phyloP scores from a whole-genome alignment of 306 rosid genomes.

The Macrotyloma uniflorum region DNA sequence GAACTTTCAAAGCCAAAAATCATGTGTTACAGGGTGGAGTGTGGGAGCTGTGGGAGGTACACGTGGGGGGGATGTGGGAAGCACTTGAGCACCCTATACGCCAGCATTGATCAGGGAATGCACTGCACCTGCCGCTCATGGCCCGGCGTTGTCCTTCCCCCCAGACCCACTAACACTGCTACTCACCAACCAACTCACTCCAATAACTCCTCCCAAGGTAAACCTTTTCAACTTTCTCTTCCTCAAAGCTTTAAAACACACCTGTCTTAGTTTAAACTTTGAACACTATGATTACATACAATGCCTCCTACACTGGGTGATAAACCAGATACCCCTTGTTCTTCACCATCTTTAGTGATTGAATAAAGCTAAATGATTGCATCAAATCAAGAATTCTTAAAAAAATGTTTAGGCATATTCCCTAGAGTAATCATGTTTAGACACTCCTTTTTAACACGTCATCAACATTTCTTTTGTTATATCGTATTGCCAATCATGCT shows the following conservation, averaged over 20 bases:
- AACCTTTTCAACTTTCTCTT: not conserved
- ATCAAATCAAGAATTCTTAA: too few relatives aligned
- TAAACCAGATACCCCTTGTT: not conserved
- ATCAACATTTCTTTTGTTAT: too few relatives aligned
- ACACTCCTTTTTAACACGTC: too few relatives aligned
- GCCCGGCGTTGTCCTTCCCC: constrained; percentile 61
- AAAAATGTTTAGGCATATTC: too few relatives aligned
- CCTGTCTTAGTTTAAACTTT: not conserved
- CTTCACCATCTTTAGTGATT: not conserved
- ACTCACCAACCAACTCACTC: constrained; percentile 32
- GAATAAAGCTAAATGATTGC: not conserved
- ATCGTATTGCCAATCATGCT: too few relatives aligned
- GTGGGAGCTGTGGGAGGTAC: constrained; percentile 51
- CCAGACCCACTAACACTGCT: not conserved
- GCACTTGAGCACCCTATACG: constrained; percentile 52
- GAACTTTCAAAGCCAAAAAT: not conserved
- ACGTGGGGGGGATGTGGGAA: constrained; percentile 68
- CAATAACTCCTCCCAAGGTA: constrained; percentile 31
- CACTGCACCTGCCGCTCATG: constrained; percentile 76
- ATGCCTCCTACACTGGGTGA: not conserved
- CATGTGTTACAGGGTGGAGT: constrained; percentile 62
- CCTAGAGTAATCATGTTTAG: too few relatives aligned
- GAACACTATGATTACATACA: not conserved
- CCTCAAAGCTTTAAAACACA: not conserved
- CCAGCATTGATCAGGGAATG: constrained; percentile 61